Conservation (phyloP, 2,329 filamentous ascomycete species). For the Cordyceps cicadae region DNA sequence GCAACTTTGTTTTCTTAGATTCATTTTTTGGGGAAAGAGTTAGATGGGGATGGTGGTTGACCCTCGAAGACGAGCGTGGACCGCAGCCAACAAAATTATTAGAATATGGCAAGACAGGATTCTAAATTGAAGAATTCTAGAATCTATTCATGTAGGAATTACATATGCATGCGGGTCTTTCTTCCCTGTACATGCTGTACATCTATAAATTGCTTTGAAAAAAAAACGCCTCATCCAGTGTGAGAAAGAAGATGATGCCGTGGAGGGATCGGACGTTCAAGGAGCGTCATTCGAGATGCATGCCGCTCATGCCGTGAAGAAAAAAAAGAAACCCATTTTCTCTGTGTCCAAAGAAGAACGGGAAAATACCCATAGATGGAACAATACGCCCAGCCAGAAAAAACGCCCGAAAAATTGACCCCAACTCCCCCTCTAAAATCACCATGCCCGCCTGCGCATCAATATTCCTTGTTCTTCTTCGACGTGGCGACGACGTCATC, state of each 20-base stretch:
- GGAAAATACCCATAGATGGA: not conserved
- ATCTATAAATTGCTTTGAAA: not conserved
- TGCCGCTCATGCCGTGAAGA: not conserved
- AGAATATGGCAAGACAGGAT: too few species aligned
- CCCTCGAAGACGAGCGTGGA: too few species aligned
- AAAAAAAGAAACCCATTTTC: not conserved
- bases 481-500: constrained; percentile 36
- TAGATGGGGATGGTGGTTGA: too few species aligned
- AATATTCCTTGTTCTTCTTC: constrained; percentile 12
- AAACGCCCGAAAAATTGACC: not conserved
- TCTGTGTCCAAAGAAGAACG: not conserved
- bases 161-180: not conserved
- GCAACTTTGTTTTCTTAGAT: too few species aligned
- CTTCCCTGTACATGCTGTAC: not conserved
- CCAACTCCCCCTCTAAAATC: not conserved
- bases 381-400: not conserved
- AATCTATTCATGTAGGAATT: not conserved
- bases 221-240: not conserved
- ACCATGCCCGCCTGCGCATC: not conserved
- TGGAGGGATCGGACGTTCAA: not conserved
- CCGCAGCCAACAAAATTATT: too few species aligned
- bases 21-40: too few species aligned
- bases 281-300: not conserved
- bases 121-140: not conserved
- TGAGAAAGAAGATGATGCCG: not conserved